phyloP scores from a whole-genome alignment of 441 rosid species.

The Manihot esculenta region DNA sequence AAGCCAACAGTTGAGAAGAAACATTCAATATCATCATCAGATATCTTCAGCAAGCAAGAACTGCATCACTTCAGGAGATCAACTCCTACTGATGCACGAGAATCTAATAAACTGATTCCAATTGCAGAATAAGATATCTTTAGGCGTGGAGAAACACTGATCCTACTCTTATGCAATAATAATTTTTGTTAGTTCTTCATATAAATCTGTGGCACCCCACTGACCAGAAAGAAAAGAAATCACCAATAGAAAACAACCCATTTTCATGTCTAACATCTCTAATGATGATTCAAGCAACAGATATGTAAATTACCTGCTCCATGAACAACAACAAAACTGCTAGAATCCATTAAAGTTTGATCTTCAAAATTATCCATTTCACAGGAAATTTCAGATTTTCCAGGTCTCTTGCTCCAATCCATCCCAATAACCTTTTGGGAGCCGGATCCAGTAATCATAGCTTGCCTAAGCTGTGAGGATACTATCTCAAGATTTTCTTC shows the following conservation, averaged over 20 bases:
- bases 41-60: neutral
- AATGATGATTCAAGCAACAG: neutral
- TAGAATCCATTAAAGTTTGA: slow-evolving; percentile 33
- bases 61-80: neutral
- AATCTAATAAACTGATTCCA: neutral
- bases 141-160: neutral
- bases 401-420: slow-evolving; percentile 93
- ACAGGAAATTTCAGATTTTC: slow-evolving; percentile 46
- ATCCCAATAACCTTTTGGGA: slow-evolving; percentile 51
- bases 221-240: neutral
- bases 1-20: slow-evolving; percentile 16
- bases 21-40: neutral
- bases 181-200: no score
- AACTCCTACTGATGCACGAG: neutral
- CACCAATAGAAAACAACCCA: neutral
- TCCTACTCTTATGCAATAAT: neutral
- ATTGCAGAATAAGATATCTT: neutral
- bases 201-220: no score
- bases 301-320: slow-evolving; percentile 71
- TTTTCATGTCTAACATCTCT: neutral
- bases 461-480: slow-evolving; percentile 64
- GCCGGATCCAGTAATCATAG: slow-evolving; percentile 43
- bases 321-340: slow-evolving; percentile 77
- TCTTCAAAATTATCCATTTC: slow-evolving; percentile 39
- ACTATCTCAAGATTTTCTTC: slow-evolving; percentile 61